phyloP scores from a whole-genome alignment of 2,329 filamentous ascomycete species.

The Alternaria conjuncta region DNA sequence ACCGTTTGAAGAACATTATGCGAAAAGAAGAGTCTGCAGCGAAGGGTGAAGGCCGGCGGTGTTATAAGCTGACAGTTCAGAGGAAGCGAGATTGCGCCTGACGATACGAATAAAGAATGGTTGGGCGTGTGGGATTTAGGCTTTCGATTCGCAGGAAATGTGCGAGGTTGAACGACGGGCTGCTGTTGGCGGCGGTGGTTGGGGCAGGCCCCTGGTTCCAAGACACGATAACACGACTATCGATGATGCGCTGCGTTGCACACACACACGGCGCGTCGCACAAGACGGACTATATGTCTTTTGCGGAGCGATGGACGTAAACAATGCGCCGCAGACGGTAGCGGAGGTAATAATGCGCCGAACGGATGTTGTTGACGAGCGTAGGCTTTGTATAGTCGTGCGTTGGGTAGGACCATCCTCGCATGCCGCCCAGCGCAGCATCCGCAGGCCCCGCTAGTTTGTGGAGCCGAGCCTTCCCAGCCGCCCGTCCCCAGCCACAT shows the following conservation, averaged over 20 bases:
- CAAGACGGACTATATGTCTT: background rate
- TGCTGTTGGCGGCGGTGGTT: constrained; percentile 21
- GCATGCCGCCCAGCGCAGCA: background rate
- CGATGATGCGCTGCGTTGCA: constrained; percentile 9
- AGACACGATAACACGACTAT: background rate
- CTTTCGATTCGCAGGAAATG: constrained; percentile 20
- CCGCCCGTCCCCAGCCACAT: constrained; percentile 13
- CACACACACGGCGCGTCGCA: constrained; percentile 1
- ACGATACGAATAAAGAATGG: constrained; percentile 17
- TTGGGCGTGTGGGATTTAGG: constrained; percentile 13
- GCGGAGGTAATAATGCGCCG: background rate
- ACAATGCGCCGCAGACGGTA: constrained; percentile 1
- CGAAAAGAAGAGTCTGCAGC: constrained; percentile 24
- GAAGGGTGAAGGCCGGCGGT: constrained; percentile 21
- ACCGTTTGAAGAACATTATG: constrained; percentile 57
- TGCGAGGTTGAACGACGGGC: constrained; percentile 18
- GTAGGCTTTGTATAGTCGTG: background rate
- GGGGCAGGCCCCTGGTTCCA: constrained; percentile 11
- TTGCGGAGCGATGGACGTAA: background rate
- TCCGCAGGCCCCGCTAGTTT: constrained; percentile 4
- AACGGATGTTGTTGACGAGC: background rate
- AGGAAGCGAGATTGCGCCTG: constrained; percentile 26
- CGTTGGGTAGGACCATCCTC: constrained; percentile 3
- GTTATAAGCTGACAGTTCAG: constrained; percentile 29
- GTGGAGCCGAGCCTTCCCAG: constrained; percentile 10